Evolutionary conservation across 2,329 filamentous ascomycete species (phyloP), one percentile per base, ranked within the genome.

Genomic region (Sporothrix phasma): DNA sequence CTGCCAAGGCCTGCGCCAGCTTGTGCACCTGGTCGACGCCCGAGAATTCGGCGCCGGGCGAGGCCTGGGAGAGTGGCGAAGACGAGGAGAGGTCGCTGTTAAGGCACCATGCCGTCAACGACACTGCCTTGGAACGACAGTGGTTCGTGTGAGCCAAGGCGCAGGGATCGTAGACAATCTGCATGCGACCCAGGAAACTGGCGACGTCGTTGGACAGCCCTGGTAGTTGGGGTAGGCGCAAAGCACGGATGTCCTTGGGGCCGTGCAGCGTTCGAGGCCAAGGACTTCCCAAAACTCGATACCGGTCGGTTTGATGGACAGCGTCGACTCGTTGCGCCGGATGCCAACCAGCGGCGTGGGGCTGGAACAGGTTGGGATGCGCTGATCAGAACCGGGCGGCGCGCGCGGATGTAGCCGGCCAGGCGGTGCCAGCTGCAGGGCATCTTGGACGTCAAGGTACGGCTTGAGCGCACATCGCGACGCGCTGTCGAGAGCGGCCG

Each of bases 241-340:
- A 56, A 90, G 86, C 82, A 41, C 82, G 80, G 34, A 94, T 77
- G 66, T 93, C 84, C 73, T 95, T 95, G 7, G 79, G 71, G 0
- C 89, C 88, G 65, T 84, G 84, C 8, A 84, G 84, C 3, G 90
- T 1, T 84, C 84, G 1, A 96, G 79, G 0, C 89, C 88, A 19
- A 95, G 77, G 54, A 87, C 86, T 71, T 94, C 90, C 91, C 90
- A 95, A 71, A 94, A 96, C 0, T 81, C 77, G 22, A 93, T 77
- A 0, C 89, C 88, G 0, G 89, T 84, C 1, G 90, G 88, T 24
- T 93, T 78, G 45, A 95, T 79, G 11, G 91, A 90, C 64, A 92
- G 81, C 56, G 82, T 83, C 1, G 81, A 80, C 45, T 91, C 88
- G 22, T 85, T 83, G 62, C 90, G 81, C 58, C 87, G 86, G 11